Evolutionary conservation across 306 rosid species (phyloP), one percentile per base, ranked within the genome.

Genomic region (Casuarina cunninghamiana): DNA sequence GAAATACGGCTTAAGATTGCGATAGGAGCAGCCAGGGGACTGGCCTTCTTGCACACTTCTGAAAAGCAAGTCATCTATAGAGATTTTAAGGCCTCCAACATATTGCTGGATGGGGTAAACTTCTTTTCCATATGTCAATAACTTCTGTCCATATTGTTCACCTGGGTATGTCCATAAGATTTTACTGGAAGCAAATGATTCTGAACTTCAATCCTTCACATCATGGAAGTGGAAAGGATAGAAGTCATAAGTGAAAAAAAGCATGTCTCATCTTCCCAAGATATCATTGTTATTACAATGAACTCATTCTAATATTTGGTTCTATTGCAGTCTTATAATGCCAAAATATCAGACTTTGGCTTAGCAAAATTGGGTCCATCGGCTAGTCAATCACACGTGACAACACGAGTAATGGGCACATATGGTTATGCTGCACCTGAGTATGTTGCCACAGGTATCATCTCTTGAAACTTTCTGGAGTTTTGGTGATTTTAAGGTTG

Each of bases 381-480:
- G 7, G 99, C 93, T 16, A 96, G 99, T 86, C 91, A 82, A 75
- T 96, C 99, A 38, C 99, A 96, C 55, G 86, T 96, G 74, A 88
- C 99, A 37, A 96, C 99, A 72, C 84, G 97, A 57, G 96, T 96
- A 42, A 93, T 96, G 99, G 99, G 99, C 73, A 96, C 99, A 19
- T 83, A 83, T 75, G 99, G 99, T 62, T 96, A 96, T 83, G 97
- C 99, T 6, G 99, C 99, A 78, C 99, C 98, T 3, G 99, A 96
- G 76, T 96, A 96, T 62, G 87, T 96, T 66, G 89, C 90, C 69
- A 96, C 98, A 78, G 98, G 99, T 92, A 77, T 39, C 42, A 81
- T 65, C 63, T 82, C 49, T 12, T 2, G 43, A 45, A 19, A 35
- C 53, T 45, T 68, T 6, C 45, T 26, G 41, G 66, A 58, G 15